Evolutionary conservation across 257 asterid species (phyloP).

Genomic region (Misopates orontium): DNA sequence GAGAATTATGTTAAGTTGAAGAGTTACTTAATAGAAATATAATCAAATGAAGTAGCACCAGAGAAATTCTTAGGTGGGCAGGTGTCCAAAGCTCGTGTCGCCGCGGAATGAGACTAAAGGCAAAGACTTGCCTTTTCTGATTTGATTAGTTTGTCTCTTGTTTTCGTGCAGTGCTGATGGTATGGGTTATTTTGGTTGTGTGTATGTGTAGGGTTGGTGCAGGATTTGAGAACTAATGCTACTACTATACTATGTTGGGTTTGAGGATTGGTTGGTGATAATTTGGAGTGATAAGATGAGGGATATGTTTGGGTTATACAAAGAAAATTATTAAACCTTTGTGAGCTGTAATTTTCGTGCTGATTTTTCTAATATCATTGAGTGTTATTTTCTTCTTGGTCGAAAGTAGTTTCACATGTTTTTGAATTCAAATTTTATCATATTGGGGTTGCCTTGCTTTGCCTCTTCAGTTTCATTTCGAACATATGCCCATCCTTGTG

Average conservation of each 20-base stretch:
- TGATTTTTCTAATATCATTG: not conserved
- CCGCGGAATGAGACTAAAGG: too few species aligned
- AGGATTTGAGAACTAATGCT: not conserved
- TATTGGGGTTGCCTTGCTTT: not conserved
- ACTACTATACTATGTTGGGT: not conserved
- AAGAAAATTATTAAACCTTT: not conserved
- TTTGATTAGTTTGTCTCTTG: too few species aligned
- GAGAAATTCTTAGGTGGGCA: too few species aligned
- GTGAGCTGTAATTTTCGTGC: not conserved
- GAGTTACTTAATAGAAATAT: too few species aligned
- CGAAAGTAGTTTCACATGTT: not conserved
- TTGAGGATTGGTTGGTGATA: not conserved
- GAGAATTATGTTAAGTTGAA: too few species aligned
- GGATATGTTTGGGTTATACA: not conserved
- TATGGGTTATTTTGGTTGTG: too few species aligned
- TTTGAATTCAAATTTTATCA: slow-evolving; percentile 7
- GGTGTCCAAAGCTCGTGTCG: too few species aligned
- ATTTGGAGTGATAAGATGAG: not conserved
- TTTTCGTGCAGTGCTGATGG: too few species aligned
- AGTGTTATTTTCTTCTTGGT: not conserved
- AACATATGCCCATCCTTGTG: not conserved
- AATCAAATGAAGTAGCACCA: too few species aligned
- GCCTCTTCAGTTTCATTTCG: slow-evolving; percentile 3
- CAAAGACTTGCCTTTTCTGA: too few species aligned
- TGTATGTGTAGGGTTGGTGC: not conserved